Base-by-base conservation (phyloP, 768 basidiomycete species). In the Auriscalpium vulgare region DNA sequence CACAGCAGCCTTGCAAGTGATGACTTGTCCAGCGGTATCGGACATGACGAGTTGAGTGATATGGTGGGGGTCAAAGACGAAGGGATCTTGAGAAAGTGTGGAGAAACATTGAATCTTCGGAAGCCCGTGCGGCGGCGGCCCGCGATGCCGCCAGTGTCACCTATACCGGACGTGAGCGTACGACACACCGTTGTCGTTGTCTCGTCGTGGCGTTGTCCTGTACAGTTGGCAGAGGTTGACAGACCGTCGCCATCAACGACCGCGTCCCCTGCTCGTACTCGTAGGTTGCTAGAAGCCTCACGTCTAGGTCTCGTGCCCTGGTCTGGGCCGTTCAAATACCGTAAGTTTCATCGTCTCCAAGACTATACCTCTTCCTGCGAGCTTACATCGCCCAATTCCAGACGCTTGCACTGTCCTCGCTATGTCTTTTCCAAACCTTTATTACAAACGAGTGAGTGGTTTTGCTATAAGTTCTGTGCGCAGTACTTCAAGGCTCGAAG, bases 1-100 rank as follows among this genome's bases (percentile, higher is more conserved):
- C 56, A 99, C 85, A 40, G 91, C 91, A 37, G 92, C 95, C 71
- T 92, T 95, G 77, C 95, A 80, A 67, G 82, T 81, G 84, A 95
- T 76, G 70, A 71, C 69, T 70, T 89, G 85, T 60, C 93, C 92
- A 63, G 70, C 75, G 49, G 90, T 92, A 59, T 74, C 75, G 40
- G 87, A 82, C 90, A 92, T 94, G 68, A 63, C 60, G 58, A 53
- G 61, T 49, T 53, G 54, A 17, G 37, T 17, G 50, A 36, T 29
- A 36, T 8, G 56, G 54, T 60, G 63, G 51, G 59, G 65, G 62
- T 67, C 23, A 50, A 17, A 43, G 40, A 43, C 13, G 17, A 17
- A 43, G 40, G 17, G 40, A 7, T 29, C 23, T 29, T 29, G 40
- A 43, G 40, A 43, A 43, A 43, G 40, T 17, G 14, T 59, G 60